Evolutionary conservation across 2,329 filamentous ascomycete species (phyloP), one percentile per base, ranked within the genome.

Genomic region (Exophiala oligosperma): DNA sequence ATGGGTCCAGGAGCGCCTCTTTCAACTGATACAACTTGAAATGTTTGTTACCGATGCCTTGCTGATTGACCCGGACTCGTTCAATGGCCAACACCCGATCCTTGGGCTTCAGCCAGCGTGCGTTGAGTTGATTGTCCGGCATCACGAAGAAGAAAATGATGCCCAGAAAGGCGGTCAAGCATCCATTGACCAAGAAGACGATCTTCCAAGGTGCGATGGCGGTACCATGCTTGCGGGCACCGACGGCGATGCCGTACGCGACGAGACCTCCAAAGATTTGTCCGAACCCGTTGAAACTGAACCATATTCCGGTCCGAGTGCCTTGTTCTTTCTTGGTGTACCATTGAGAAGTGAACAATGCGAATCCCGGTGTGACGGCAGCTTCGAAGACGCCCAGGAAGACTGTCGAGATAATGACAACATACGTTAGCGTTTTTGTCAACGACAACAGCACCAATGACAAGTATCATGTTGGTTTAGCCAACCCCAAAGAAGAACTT

Each of bases 281-380:
- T 0, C 81, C 85, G 52, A 81, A 81, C 1, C 85, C 85, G 61
- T 87, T 87, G 74, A 87, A 88, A 50, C 76, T 81, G 72, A 89
- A 89, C 87, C 87, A 90, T 55, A 89, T 81, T 3, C 81, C 82
- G 1, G 82, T 83, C 7, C 87, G 76, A 0, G 78, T 74, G 1
- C 83, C 84, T 73, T 90, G 87, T 69, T 90, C 87, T 54, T 78
- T 77, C 69, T 85, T 85, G 1, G 88, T 90, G 66, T 89, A 91
- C 87, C 87, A 90, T 72, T 89, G 85, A 2, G 78, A 83, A 1
- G 86, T 89, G 64, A 90, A 79, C 1, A 90, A 76, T 0, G 84
- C 82, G 64, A 89, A 89, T 0, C 86, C 86, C 0, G 87, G 87
- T 0, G 85, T 88, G 1, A 90, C 85, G 0, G 86, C 84, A 0